Conservation (phyloP, 495 filamentous ascomycete genomes). For the Paragyromitra xinjiangensis region DNA sequence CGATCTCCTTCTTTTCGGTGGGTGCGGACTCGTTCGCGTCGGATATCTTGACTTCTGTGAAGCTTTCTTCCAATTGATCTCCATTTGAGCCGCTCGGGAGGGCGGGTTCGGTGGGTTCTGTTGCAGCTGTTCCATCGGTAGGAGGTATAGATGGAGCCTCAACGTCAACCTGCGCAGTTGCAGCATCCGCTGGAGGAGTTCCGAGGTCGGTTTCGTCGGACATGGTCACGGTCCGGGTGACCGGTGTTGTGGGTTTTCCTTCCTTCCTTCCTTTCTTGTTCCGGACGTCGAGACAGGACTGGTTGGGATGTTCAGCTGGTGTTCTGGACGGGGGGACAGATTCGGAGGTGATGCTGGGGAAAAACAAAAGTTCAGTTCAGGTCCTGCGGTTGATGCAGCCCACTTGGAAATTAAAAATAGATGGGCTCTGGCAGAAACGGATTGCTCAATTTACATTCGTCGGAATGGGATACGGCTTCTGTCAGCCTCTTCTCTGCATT, state of each 20-base stretch:
- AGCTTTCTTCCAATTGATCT: constrained; percentile 49
- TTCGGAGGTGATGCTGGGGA: constrained; percentile 4
- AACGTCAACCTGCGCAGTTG: constrained; percentile 27
- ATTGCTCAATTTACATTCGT: constrained; percentile 6
- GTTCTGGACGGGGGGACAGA: constrained; percentile 1
- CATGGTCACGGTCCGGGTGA: constrained; percentile 43
- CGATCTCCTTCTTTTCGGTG: constrained; percentile 38
- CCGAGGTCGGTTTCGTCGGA: constrained; percentile 51
- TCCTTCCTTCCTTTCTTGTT: neutral
- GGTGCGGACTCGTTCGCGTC: constrained; percentile 46
- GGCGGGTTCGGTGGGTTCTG: constrained; percentile 33
- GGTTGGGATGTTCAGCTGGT: constrained; percentile 4
- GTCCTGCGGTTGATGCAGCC: constrained; percentile 39
- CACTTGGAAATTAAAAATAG: constrained; percentile 41
- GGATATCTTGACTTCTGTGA: constrained; percentile 50
- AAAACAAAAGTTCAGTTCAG: constrained; percentile 11
- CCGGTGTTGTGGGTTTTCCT: constrained; percentile 17
- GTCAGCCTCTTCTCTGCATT: constrained; percentile 32
- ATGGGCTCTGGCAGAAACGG: neutral
- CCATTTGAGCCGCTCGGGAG: constrained; percentile 44
- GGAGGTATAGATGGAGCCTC: constrained; percentile 37
- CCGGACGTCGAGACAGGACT: neutral
- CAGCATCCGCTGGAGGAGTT: constrained; percentile 21
- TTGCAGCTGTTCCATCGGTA: constrained; percentile 30
- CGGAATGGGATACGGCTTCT: neutral